Evolutionary conservation across 139 green algal genomes (phyloP), one percentile per base, ranked within the genome.

Genomic region (Yamagishiella unicocca): DNA sequence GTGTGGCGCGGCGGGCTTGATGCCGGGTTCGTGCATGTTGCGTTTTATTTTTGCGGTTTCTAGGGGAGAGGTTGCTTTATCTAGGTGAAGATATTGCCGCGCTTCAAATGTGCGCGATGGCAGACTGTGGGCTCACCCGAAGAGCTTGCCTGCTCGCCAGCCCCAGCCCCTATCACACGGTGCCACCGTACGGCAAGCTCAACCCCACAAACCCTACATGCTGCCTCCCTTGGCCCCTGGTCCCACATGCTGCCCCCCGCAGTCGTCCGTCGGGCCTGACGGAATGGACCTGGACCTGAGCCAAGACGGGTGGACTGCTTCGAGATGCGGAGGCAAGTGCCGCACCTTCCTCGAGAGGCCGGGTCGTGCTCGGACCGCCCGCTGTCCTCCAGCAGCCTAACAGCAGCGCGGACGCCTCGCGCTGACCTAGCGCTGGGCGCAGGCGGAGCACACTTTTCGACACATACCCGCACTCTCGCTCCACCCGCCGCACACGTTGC

Each of bases 261-360:
- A 84, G 77, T 31, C 38, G 6, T 37, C 58, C 37, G 58, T 73
- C 55, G 77, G 40, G 0, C 24, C 77, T 3, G 58, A 84, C 25
- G 77, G 77, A 22, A 43, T 84, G 77, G 77, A 84, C 40, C 55
- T 73, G 8, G 58, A 84, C 55, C 40, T 83, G 35, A 1, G 1
- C 17, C 53, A 17, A 8, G 38, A 35, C 6, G 76, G 76, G 24
- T 83, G 76, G 76, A 54, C 76, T 5, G 76, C 76, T 9, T 71
- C 53, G 1, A 67, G 76, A 27, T 83, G 76, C 54, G 76, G 21
- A 45, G 76, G 76, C 38, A 37, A 4, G 53, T 35, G 1, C 2
- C n/a, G 61, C 61, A 21, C 61, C n/a, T n/a, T n/a, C n/a, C n/a
- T n/a, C n/a, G n/a, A n/a, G n/a, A n/a, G n/a, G n/a, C n/a, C n/a